Base-by-base conservation (phyloP, 352 stramenopile genomes). In the Salisapilia sapeloensis region DNA sequence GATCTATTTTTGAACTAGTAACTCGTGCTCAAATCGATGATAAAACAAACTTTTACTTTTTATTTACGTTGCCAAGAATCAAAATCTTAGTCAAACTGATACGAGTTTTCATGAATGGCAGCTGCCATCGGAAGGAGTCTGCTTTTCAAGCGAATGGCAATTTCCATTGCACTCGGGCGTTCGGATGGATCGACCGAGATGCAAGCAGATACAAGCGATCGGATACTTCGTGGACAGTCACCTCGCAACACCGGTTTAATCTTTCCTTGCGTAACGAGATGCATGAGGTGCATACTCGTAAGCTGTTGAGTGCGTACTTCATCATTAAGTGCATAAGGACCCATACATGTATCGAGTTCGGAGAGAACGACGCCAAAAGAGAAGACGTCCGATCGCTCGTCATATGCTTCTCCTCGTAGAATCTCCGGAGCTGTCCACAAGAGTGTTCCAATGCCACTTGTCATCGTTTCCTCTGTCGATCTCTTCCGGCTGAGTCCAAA, bases 371-470 rank as follows among this genome's bases (percentile, higher is more conserved):
- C 60, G 21, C 53, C 64, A 29, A 60, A 72, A 20, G 64, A 80
- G 40, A 66, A 80, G 22, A 80, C 55, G 35, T 80, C 64, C 2
- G 58, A 56, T 26, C 64, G 66, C 35, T 72, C 56, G 5, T 45
- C 56, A 45, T 80, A 80, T 22, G 42, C 26, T 17, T 72, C 60
- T 2, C 64, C 64, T 4, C 54, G 44, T 5, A 80, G 36, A 13
- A 80, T 60, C 36, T 70, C 64, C 1, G 64, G 64, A 4, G 64
- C 64, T 2, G 55, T 80, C 64, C 60, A 80, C 2, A 75, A 53
- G 20, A 72, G 17, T 13, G 64, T 77, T 4, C 60, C 64, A 19
- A 78, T 58, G 10, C 62, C 62, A 27, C 49, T 65, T 3, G 59
- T 78, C 62, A 78, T 78, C n/a, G 62, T 72, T 31, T 78, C 50